Conservation (phyloP, 441 rosid species). For the Pelargonium citronellum region DNA sequence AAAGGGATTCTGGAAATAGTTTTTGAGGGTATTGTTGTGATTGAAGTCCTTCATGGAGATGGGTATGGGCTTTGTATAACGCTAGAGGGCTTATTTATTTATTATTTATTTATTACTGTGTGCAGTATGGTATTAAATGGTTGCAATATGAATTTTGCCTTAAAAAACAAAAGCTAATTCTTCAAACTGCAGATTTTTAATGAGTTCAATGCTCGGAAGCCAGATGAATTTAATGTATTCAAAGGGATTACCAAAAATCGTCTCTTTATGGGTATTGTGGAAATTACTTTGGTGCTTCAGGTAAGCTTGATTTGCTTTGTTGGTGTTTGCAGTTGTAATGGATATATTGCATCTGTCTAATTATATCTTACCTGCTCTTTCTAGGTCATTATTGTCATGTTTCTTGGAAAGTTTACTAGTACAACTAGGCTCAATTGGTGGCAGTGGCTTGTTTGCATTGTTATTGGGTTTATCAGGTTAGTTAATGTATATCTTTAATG, state of each 20-base stretch:
- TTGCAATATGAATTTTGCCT: background rate
- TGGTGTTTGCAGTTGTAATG: conserved; percentile 5
- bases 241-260: conserved; percentile 58
- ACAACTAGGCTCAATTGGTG: conserved; percentile 69
- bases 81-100: too few relatives aligned
- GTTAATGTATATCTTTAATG: conserved; percentile 18
- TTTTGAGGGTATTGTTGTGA: too few relatives aligned
- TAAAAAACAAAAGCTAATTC: background rate
- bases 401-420: conserved; percentile 70
- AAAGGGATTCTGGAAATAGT: too few relatives aligned
- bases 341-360: background rate
- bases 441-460: conserved; percentile 60
- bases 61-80: too few relatives aligned
- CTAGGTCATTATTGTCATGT: conserved; percentile 67
- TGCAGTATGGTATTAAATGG: too few relatives aligned
- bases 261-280: conserved; percentile 68
- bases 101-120: too few relatives aligned
- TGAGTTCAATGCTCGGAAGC: conserved; percentile 90
- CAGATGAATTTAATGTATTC: conserved; percentile 74
- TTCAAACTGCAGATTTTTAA: conserved; percentile 64
- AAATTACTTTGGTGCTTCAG: conserved; percentile 70
- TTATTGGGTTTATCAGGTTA: conserved; percentile 62
- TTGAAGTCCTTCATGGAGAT: too few relatives aligned
- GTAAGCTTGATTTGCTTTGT: conserved; percentile 25
- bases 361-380: background rate